Base-by-base conservation (phyloP, 164 flowering plant species). In the Kingdonia uniflora region DNA sequence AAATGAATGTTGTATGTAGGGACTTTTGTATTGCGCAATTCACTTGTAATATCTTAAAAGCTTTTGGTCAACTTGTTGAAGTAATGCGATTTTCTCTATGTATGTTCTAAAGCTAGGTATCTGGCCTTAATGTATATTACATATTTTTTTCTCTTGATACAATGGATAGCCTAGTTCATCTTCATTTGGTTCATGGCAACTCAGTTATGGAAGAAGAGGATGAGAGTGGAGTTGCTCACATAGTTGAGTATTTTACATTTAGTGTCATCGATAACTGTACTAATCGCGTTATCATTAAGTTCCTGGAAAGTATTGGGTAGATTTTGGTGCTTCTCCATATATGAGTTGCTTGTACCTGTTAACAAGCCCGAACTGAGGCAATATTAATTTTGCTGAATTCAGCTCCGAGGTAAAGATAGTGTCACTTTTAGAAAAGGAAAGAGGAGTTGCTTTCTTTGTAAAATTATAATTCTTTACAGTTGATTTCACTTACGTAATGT, bases 151-250 rank as follows among this genome's bases (percentile, higher is more conserved):
- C 17, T 49, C 3, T 43, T 40, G 2, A 43, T 52, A n/a, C n/a
- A n/a, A n/a, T n/a, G n/a, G n/a, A n/a, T n/a, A n/a, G n/a, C n/a
- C n/a, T 16, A 40, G 19, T 23, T 64, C 40, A 41, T 54, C 29
- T n/a, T n/a, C n/a, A n/a, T n/a, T n/a, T n/a, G 41, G 25, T 66
- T 59, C 52, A 20, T 74, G 82, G 76, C 97, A 90, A 95, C 65
- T 91, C 97, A 76, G 89, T 91, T 71, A 70, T 85, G 77, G 97
- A 91, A 74, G 97, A 87, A 75, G 96, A 91, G 65, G 83, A 83
- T 58, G 95, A 91, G 61, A 85, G 95, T 33, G 97, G 97, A 55
- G 97, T 91, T 67, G 97, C 97, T 64, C 97, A 91, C 68, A 80
- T 91, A 55, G 92, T 87, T 47, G 96, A 87, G 76, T 95, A 91